phyloP scores from a whole-genome alignment of 805 yeast species.

The Pichia pseudocactophila region DNA sequence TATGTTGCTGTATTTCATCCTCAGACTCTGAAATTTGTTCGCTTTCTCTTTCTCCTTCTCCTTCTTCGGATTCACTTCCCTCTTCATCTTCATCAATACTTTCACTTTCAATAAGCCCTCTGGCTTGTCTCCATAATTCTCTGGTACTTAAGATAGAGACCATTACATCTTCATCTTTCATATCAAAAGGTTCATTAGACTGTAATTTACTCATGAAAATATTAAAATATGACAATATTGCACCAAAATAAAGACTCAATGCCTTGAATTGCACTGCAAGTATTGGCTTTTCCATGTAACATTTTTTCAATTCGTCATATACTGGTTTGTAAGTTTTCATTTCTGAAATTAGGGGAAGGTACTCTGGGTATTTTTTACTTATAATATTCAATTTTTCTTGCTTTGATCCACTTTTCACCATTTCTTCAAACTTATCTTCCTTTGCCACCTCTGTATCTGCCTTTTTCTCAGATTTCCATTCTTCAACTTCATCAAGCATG shows the following conservation, averaged over 20 bases:
- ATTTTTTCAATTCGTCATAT: constrained; percentile 30
- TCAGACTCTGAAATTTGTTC: constrained; percentile 16
- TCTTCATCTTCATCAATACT: constrained; percentile 16
- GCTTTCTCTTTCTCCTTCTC: constrained; percentile 9
- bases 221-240: constrained; percentile 73
- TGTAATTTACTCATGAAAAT: constrained; percentile 50
- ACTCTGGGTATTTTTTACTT: constrained; percentile 70
- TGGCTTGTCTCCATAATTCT: constrained; percentile 86
- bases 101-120: constrained; percentile 18
- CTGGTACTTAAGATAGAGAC: constrained; percentile 71
- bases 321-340: constrained; percentile 33
- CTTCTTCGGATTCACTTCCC: constrained; percentile 17
- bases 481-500: constrained; percentile 72
- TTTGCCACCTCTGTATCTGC: constrained; percentile 32
- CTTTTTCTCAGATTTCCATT: constrained; percentile 50
- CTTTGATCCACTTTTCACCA: constrained; percentile 10
- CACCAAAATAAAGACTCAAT: constrained; percentile 67
- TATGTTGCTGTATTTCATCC: constrained; percentile 20
- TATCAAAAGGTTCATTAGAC: constrained; percentile 40
- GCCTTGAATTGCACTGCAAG: constrained; percentile 53
- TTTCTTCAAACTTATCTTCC: constrained; percentile 38
- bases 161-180: constrained; percentile 90
- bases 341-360: constrained; percentile 67
- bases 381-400: constrained; percentile 44
- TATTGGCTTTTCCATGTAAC: constrained; percentile 27